Evolutionary conservation across 192 early-diverging fungal species (phyloP), one percentile per base, ranked within the genome.

Genomic region (Chytriomyces sp.): DNA sequence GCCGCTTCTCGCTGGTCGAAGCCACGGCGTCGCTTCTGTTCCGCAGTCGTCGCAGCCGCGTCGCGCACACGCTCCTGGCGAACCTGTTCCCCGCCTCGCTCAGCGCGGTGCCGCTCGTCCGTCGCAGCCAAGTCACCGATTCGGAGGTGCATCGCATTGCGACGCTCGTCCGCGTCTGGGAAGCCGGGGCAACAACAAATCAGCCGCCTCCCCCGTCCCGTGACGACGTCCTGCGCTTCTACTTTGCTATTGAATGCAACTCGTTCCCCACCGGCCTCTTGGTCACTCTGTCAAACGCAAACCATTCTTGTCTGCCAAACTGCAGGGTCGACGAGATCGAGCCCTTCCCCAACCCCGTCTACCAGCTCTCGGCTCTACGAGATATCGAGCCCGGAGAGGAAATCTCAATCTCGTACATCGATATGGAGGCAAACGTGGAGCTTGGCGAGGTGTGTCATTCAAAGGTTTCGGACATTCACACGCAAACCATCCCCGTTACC

Each of bases 211-310:
- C 38, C 12, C 52, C 49, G n/a, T 31, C 49, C 1, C 59, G 61
- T 53, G 55, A 65, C 39, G 26, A 22, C 4, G 30, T 53, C 4
- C 41, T 74, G 19, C 61, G 73, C 3, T 64, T 71, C 19, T 70
- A 70, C 55, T 75, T 70, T 70, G 60, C 52, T 17, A 30, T 75
- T 7, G 58, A 75, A 44, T 75, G 74, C 66, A 75, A 75, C 52
- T 68, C 74, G 57, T 75, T 75, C 54, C 74, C 74, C 7, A 59
- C 74, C 0, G 74, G 66, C 1, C 39, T 75, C 28, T 39, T 75
- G 6, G 40, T 61, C 14, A 44, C 59, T 7, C 33, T 75, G 8
- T 71, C 66, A 3, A 31, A 59, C 39, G 64, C 64, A 39, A 75
- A 75, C 33, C 74, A 75, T 55, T 49, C 38, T 22, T 75, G 74